Conservation (phyloP, 2,329 filamentous ascomycete genomes). For the Raffaelea arxii region DNA sequence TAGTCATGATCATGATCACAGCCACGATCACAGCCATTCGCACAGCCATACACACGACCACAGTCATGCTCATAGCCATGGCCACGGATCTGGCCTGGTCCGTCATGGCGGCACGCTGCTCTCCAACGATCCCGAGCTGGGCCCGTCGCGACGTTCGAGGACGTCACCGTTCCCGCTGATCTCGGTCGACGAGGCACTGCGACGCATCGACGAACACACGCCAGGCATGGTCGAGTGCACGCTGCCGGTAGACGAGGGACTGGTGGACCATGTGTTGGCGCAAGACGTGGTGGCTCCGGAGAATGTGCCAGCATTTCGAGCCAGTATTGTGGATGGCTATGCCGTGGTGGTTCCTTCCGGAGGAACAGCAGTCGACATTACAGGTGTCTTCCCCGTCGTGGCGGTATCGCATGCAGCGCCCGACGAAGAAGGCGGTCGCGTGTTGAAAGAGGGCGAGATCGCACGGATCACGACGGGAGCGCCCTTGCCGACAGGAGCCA, state of each 20-base stretch:
- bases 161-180: constrained; percentile 91
- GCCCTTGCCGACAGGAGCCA: constrained; percentile 78
- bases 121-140: constrained; percentile 52
- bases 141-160: constrained; percentile 62
- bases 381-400: constrained; percentile 76
- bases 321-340: constrained; percentile 96
- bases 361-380: constrained; percentile 46
- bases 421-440: constrained; percentile 35
- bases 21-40: constrained; percentile 41
- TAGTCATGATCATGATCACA: constrained; percentile 32
- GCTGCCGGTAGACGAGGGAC: constrained; percentile 48
- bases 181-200: constrained; percentile 70
- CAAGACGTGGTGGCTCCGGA: constrained; percentile 73
- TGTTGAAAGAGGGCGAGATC: constrained; percentile 62
- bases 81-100: constrained; percentile 56
- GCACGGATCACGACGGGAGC: constrained; percentile 92
- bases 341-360: constrained; percentile 58
- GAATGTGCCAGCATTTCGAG: constrained; percentile 83
- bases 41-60: constrained; percentile 45
- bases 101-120: constrained; percentile 54
- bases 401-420: constrained; percentile 78
- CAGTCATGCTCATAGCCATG: constrained; percentile 44
- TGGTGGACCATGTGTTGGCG: constrained; percentile 73
- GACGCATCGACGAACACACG: constrained; percentile 62
- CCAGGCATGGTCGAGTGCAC: constrained; percentile 50